phyloP scores from a whole-genome alignment of 2,329 filamentous ascomycete genomes.

The Ceratocystis cacaofunesta region DNA sequence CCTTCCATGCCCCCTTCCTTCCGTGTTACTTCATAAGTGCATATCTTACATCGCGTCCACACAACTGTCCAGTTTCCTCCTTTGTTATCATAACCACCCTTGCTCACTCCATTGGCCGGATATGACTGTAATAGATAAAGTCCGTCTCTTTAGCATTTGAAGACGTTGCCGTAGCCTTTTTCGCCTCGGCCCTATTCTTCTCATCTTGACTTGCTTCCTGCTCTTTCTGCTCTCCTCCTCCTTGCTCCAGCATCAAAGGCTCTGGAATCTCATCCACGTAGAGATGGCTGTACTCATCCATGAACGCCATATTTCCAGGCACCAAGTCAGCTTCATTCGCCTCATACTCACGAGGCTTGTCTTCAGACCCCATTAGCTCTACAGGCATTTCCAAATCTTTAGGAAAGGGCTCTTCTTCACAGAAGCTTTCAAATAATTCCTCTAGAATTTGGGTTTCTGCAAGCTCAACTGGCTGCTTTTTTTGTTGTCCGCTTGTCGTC shows the following conservation, averaged over 20 bases:
- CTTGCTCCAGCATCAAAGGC: neutral
- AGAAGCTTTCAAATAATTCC: neutral
- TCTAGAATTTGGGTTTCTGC: neutral
- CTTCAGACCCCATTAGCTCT: neutral
- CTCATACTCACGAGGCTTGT: neutral
- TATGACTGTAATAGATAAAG: conserved; percentile 4
- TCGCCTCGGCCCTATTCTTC: neutral
- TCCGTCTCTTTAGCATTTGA: neutral
- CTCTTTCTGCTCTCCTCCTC: neutral
- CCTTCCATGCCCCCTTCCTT: neutral
- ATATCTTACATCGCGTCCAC: neutral
- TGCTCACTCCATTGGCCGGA: conserved; percentile 8
- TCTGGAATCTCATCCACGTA: neutral
- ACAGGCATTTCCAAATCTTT: neutral
- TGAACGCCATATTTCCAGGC: neutral
- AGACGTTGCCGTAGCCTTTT: neutral
- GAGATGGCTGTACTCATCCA: neutral
- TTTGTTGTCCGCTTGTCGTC: neutral
- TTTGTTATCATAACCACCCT: neutral
- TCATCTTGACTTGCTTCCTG: neutral
- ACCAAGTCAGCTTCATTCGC: neutral
- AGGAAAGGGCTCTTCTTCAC: neutral
- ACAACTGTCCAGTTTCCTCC: neutral
- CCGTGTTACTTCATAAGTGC: neutral
- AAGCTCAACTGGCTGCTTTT: neutral